Base-by-base conservation (phyloP, 495 filamentous ascomycete species). In the Apodospora peruviana region DNA sequence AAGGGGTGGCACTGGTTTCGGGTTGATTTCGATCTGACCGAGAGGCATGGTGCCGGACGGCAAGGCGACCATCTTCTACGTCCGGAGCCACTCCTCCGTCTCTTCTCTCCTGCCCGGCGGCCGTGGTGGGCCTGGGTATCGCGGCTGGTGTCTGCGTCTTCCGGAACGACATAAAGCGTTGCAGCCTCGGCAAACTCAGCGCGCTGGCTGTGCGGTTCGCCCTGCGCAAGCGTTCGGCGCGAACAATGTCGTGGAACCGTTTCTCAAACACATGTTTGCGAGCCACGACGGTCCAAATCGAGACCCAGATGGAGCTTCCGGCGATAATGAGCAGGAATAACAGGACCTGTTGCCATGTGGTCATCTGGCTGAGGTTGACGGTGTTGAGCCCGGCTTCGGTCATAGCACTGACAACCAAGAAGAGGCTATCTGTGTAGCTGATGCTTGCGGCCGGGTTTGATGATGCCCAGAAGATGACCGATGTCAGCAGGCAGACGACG, bases 321-420 rank as follows among this genome's bases (percentile, higher is more conserved):
- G 90, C 61, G 42, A 90, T 74, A 24, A 90, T 83, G 42, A 90
- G 71, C 4, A 83, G 18, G 62, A 88, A 93, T 10, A 94, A 75
- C 14, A 91, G 58, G 9, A 78, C 62, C 58, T 95, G 90, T 59
- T 95, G 90, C 61, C 84, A 86, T 1, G 81, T 86, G 34, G 87
- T 93, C 52, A 95, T 68, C 40, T 79, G 71, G 45, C 81, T 87
- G 47, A 83, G 48, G 61, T 58, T 49, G 37, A 55, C 39, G 21
- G 53, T 55, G 47, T 55, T 55, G 36, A 90, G 68, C 0, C 86
- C 86, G 25, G 90, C 85, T 43, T 83, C 75, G 14, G 88, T 91
- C 80, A 93, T 91, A 20, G 89, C 88, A 52, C 81, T 86, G 36
- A 86, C 80, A 38, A 80, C 78, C 32, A 94, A 62, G 59, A 91